phyloP scores from a whole-genome alignment of 345 rosid genomes.

The Hibiscus mutabilis region DNA sequence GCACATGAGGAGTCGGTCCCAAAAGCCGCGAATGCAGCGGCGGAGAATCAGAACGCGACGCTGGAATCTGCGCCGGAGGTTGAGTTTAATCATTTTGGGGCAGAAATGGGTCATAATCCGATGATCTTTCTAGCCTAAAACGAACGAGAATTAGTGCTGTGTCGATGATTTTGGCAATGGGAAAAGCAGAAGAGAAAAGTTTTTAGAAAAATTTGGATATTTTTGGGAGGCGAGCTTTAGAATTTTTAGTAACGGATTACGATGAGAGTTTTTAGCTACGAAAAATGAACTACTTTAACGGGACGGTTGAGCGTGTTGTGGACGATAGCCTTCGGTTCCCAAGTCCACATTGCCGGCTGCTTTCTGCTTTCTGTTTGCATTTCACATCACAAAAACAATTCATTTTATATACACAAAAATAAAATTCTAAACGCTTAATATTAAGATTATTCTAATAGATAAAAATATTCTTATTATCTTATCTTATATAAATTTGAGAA shows the following conservation, averaged over 20 bases:
- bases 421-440: no score
- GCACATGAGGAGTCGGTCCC: constrained; percentile 40
- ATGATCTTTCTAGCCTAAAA: background rate
- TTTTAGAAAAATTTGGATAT: constrained; percentile 13
- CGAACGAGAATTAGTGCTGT: background rate
- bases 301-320: constrained; percentile 29
- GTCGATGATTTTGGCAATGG: constrained; percentile 22
- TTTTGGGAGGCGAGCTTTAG: constrained; percentile 12
- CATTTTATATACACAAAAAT: no score
- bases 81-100: constrained; percentile 27
- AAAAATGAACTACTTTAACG: constrained; percentile 33
- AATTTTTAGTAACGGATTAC: constrained; percentile 2
- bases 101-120: constrained; percentile 15
- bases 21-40: constrained; percentile 44
- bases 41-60: constrained; percentile 47
- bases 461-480: no score
- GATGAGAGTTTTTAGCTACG: constrained; percentile 8
- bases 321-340: background rate
- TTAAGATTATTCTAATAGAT: no score
- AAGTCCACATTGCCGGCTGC: constrained; percentile 28
- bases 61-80: constrained; percentile 33
- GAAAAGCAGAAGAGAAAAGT: background rate
- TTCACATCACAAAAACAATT: background rate
- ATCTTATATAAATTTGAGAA: no score
- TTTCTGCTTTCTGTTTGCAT: background rate